Conservation (phyloP, 1,284 basidiomycete species). For the Apiotrichum brassicae region DNA sequence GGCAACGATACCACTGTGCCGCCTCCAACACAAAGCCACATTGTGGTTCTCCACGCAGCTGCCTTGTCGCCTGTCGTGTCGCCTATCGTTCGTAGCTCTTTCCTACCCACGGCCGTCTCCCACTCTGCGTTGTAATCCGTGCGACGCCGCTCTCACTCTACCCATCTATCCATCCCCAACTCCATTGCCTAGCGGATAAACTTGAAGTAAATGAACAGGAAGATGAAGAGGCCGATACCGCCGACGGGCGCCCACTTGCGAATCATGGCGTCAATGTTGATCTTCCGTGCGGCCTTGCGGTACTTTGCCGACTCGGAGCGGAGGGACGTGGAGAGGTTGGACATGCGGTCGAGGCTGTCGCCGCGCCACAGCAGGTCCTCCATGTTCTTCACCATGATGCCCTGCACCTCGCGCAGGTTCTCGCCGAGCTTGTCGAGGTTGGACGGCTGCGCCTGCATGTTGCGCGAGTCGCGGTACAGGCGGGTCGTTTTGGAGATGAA, state of each 20-base stretch:
- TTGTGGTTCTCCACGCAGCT: too few relatives aligned
- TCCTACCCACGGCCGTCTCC: too few relatives aligned
- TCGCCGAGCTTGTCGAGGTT: conserved; percentile 82
- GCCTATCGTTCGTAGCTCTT: too few relatives aligned
- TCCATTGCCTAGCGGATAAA: conserved; percentile 53
- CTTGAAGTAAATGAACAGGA: conserved; percentile 87
- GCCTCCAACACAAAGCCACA: too few relatives aligned
- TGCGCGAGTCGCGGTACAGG: conserved; percentile 87
- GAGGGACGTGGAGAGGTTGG: conserved; percentile 92
- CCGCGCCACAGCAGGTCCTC: conserved; percentile 84
- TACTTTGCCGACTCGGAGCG: conserved; percentile 97
- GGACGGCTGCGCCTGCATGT: conserved; percentile 42
- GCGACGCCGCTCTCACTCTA: too few relatives aligned
- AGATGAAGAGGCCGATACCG: conserved; percentile 68
- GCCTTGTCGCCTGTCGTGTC: too few relatives aligned
- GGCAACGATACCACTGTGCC: too few relatives aligned
- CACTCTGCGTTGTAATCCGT: too few relatives aligned
- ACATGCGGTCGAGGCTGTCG: conserved; percentile 61
- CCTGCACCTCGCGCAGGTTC: conserved; percentile 92
- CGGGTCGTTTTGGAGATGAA: conserved; percentile 98
- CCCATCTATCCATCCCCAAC: too few relatives aligned
- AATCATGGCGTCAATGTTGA: conserved; percentile 88
- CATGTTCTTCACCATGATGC: conserved; percentile 99
- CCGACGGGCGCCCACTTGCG: conserved; percentile 92
- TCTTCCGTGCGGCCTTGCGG: conserved; percentile 87